Evolutionary conservation across 1,284 basidiomycete genomes (phyloP).

Genomic region (Naganishia albida): DNA sequence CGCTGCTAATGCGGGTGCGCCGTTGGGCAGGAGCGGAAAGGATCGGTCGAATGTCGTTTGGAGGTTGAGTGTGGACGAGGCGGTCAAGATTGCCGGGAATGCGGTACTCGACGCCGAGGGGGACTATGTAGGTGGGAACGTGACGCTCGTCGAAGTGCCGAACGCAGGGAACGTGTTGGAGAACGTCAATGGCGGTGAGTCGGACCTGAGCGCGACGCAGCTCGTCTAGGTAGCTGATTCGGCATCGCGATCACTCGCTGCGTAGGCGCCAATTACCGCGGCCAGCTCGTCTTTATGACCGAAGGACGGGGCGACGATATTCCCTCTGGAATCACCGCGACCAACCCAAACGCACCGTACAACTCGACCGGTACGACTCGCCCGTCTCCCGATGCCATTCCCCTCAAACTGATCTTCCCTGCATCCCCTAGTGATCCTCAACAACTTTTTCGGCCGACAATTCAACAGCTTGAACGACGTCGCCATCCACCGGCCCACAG

Average conservation of each 20-base stretch:
- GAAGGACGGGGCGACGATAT: slow-evolving; percentile 64
- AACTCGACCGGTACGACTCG: slow-evolving; percentile 58
- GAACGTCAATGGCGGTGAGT: slow-evolving; percentile 53
- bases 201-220: slow-evolving; percentile 56
- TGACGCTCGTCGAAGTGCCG: slow-evolving; percentile 16
- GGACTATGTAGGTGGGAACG: slow-evolving; percentile 42
- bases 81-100: not conserved
- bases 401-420: not conserved
- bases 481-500: slow-evolving; percentile 67
- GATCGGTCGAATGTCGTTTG: slow-evolving; percentile 54
- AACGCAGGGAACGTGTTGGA: slow-evolving; percentile 13
- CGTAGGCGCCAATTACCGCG: slow-evolving; percentile 58
- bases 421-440: slow-evolving; percentile 61
- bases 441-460: slow-evolving; percentile 73
- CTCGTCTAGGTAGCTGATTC: no score
- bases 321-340: slow-evolving; percentile 65
- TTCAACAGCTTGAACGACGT: slow-evolving; percentile 80
- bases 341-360: slow-evolving; percentile 66
- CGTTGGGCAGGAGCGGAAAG: slow-evolving; percentile 53
- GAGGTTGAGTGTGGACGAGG: slow-evolving; percentile 12
- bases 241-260: not conserved
- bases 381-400: not conserved
- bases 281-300: slow-evolving; percentile 65
- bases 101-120: slow-evolving; percentile 30
- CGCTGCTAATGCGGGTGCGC: slow-evolving; percentile 58